A percentile compares a stretch with the other conserved stretches of the same genome.
These are phyloP conservation scores for Furcasterigmium furcatum DNA, from an alignment of 2,329 filamentous ascomycete genomes.

Conservation along the genomic window DNA sequence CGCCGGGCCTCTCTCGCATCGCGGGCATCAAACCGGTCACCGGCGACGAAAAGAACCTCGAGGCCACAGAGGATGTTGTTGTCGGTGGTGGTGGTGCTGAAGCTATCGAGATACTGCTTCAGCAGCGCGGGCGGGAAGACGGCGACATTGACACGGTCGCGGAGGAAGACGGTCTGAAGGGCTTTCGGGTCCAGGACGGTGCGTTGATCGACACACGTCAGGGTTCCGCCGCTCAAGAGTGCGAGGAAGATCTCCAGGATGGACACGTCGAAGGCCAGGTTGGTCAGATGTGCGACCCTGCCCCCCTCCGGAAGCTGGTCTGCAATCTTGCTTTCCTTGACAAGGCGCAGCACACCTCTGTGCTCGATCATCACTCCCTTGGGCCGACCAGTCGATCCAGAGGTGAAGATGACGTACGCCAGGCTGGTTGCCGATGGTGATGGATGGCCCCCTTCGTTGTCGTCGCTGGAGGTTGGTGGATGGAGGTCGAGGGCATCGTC, in stretches of 20 bases:
- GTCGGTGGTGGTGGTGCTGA: conserved; percentile 28
- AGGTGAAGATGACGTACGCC: too few species aligned
- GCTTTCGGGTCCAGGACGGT: conserved; percentile 8
- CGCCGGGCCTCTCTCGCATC: conserved; percentile 2
- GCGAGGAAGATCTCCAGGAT: conserved; percentile 14
- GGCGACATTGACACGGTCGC: conserved; percentile 30
- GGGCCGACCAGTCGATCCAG: too few species aligned
- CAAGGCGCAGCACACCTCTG: too few species aligned
- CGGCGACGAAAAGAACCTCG: conserved; percentile 30
- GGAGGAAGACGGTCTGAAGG: conserved; percentile 10
- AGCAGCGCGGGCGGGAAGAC: conserved; percentile 13
- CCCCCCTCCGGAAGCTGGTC: too few species aligned
- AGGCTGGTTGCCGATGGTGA: too few species aligned
- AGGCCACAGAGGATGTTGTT: too few species aligned
- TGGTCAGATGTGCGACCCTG: too few species aligned
- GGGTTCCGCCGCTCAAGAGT: conserved; percentile 14
- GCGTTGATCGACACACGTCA: conserved; percentile 15
- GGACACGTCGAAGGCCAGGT: conserved; percentile 15
- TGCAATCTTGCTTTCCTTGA: too few species aligned
- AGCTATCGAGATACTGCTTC: conserved; percentile 19
- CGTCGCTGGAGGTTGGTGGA: too few species aligned
- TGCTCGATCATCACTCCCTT: too few species aligned
- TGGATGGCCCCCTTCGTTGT: too few species aligned
- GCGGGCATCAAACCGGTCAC: conserved; percentile 16
- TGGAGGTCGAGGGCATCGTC: too few species aligned